Evolutionary conservation across 75 land plant species (phyloP).

Genomic region (Chamaecyparis obtusa): DNA sequence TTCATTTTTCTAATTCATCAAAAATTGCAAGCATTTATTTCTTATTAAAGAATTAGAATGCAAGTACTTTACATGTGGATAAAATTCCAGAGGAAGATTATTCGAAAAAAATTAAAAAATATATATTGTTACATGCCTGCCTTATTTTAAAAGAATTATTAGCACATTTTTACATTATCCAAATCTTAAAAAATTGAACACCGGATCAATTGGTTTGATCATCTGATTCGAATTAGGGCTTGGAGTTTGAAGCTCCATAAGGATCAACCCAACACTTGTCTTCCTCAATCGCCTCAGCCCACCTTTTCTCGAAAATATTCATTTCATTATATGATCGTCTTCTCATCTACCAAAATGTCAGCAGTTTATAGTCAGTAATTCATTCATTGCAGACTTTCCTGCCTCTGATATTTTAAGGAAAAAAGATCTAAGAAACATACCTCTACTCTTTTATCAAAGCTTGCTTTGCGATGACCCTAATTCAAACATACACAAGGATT

Average conservation of each 20-base stretch:
- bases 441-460: background rate
- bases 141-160: no score
- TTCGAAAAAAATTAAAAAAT: no score
- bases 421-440: background rate
- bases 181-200: no score
- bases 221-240: no score
- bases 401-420: background rate
- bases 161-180: no score
- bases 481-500: background rate
- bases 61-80: no score
- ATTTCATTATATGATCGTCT: background rate
- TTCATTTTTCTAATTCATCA: no score
- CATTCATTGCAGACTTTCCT: background rate
- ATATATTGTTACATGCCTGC: no score
- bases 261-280: conserved; percentile 10
- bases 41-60: no score
- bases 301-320: conserved; percentile 1
- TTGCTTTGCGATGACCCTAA: background rate
- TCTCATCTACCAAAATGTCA: background rate
- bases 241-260: background rate
- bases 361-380: background rate
- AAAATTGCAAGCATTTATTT: no score
- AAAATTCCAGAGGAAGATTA: no score
- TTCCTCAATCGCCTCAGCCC: background rate
- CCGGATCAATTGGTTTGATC: no score